These are phyloP conservation scores for Hanseniaspora opuntiae DNA, from an alignment of 805 yeast genomes.

Conservation along the genomic window DNA sequence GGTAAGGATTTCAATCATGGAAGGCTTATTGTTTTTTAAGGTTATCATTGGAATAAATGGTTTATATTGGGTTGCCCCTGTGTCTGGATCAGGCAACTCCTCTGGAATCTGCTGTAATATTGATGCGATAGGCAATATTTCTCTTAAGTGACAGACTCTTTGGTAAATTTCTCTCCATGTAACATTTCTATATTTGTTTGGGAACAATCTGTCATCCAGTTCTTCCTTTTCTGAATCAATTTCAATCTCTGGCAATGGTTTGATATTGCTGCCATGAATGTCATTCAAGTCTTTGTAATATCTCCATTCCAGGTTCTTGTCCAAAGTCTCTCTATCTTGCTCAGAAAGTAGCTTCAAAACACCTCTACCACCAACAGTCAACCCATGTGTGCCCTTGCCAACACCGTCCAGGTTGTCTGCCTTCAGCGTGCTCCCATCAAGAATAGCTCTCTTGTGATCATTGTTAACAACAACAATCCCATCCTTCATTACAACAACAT, in stretches of 20 bases:
- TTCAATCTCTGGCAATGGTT: not conserved
- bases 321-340: slow-evolving; percentile 12
- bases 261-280: not conserved
- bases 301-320: slow-evolving; percentile 4
- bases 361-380: slow-evolving; percentile 11
- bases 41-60: slow-evolving; percentile 47
- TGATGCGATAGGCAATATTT: slow-evolving; percentile 83
- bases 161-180: slow-evolving; percentile 24
- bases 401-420: slow-evolving; percentile 35
- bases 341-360: slow-evolving; percentile 13
- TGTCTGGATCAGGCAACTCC: slow-evolving; percentile 58
- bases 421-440: slow-evolving; percentile 74
- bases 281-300: slow-evolving; percentile 7
- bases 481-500: slow-evolving; percentile 48
- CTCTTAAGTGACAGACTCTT: slow-evolving; percentile 83
- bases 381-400: slow-evolving; percentile 12
- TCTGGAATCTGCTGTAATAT: slow-evolving; percentile 62
- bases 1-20: slow-evolving; percentile 73
- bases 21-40: slow-evolving; percentile 73
- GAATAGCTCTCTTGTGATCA: slow-evolving; percentile 39
- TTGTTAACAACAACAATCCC: slow-evolving; percentile 40
- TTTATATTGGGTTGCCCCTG: not conserved
- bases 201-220: not conserved
- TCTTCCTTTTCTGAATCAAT: not conserved
- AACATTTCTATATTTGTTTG: not conserved